These are phyloP conservation scores for Aspergillus sp. DNA, from an alignment of 2,329 filamentous ascomycete species.

Conservation along the genomic window DNA sequence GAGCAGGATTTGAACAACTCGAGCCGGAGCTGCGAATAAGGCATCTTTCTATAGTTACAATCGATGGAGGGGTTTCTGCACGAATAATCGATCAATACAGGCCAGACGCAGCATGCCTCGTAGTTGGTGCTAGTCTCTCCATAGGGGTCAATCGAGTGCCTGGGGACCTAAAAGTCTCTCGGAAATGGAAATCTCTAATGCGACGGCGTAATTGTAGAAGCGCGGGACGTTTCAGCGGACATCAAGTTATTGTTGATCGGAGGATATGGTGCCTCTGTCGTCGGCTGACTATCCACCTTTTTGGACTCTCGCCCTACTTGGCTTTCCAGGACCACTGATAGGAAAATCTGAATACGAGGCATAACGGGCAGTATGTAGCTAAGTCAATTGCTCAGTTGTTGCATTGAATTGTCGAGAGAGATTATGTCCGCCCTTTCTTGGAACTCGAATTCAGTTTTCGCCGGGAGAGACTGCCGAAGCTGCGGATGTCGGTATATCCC, in stretches of 20 bases:
- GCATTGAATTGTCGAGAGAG: slow-evolving; percentile 1
- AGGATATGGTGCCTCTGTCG: slow-evolving; percentile 8
- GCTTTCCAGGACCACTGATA: no score
- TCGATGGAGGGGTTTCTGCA: slow-evolving; percentile 7
- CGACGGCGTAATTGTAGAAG: slow-evolving; percentile 8
- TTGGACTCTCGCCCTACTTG: slow-evolving; percentile 8
- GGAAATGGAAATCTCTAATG: slow-evolving; percentile 11
- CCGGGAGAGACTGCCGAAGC: slow-evolving; percentile 3
- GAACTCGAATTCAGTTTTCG: slow-evolving; percentile 10
- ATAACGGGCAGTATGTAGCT: no score
- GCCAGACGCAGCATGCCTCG: slow-evolving; percentile 14
- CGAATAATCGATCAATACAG: slow-evolving; percentile 9
- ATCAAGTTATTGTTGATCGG: slow-evolving; percentile 13
- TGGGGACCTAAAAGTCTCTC: slow-evolving; percentile 16
- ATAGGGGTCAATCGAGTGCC: slow-evolving; percentile 10
- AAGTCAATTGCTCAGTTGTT: not conserved
- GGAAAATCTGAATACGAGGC: no score
- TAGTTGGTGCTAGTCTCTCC: slow-evolving; percentile 1
- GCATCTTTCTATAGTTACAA: slow-evolving; percentile 4
- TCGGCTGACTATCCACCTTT: slow-evolving; percentile 5
- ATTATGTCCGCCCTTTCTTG: slow-evolving; percentile 4
- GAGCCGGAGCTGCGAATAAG: slow-evolving; percentile 1
- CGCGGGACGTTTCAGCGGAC: slow-evolving; percentile 2
- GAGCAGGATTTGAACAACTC: slow-evolving; percentile 10
- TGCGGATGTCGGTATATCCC: slow-evolving; percentile 4